Evolutionary conservation across 192 early-diverging fungal species (phyloP).

Genomic region (Podila clonocystis): DNA sequence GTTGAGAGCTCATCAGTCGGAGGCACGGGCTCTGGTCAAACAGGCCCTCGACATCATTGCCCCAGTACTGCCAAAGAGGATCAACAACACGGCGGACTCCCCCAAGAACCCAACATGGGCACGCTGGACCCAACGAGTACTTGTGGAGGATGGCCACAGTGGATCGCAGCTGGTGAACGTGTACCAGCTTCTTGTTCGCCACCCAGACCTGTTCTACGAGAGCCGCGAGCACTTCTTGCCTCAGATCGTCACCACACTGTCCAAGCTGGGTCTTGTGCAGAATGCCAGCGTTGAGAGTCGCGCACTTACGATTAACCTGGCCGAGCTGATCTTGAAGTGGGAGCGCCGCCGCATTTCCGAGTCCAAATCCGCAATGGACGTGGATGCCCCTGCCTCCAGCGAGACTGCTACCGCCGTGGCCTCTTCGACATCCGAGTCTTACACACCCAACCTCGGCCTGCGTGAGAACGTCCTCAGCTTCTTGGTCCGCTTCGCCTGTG

Average conservation of each 20-base stretch:
- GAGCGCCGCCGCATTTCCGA: constrained; percentile 73
- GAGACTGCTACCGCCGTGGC: constrained; percentile 13
- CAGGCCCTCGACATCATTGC: constrained; percentile 95
- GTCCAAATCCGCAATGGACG: constrained; percentile 35
- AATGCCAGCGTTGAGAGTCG: constrained; percentile 89
- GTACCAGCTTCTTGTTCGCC: constrained; percentile 91
- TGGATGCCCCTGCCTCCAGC: constrained; percentile 36
- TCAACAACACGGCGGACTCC: constrained; percentile 59
- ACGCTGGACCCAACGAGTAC: constrained; percentile 84
- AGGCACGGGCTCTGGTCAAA: constrained; percentile 87
- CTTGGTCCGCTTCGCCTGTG: constrained; percentile 72
- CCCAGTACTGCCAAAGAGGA: constrained; percentile 88
- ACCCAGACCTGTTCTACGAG: constrained; percentile 91
- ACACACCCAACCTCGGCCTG: constrained; percentile 57
- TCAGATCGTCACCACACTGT: constrained; percentile 86
- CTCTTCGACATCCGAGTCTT: constrained; percentile 45
- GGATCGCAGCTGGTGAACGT: constrained; percentile 89
- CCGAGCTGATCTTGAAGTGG: constrained; percentile 92
- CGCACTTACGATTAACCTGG: constrained; percentile 87
- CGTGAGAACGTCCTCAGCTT: constrained; percentile 70
- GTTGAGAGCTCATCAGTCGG: constrained; percentile 89
- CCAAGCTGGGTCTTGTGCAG: constrained; percentile 87
- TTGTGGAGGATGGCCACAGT: constrained; percentile 95
- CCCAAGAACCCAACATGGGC: constrained; percentile 83
- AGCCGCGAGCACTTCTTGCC: constrained; percentile 90